Base-by-base conservation (phyloP, 345 rosid genomes). In the Bretschneidera sinensis region DNA sequence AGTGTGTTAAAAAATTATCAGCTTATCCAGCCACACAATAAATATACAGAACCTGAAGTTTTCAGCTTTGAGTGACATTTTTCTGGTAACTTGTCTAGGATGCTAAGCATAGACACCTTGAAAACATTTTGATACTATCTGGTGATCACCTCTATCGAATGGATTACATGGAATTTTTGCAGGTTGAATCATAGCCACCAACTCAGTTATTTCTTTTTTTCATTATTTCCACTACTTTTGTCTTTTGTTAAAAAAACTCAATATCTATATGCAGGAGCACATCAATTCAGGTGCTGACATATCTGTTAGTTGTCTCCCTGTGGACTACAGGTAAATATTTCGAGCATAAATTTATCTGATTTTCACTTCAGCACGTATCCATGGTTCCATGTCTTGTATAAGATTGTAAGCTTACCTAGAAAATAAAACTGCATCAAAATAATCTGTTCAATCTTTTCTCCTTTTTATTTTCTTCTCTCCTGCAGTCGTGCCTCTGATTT, bases 91-190 rank as follows among this genome's bases (percentile, higher is more conserved):
- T n/a, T 60, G 13, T 71, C 61, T 62, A 91, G 98, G 98, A 88
- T 73, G 84, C 82, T 24, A 88, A 88, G 80, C 81, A 78, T 62
- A 84, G 85, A 62, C 61, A 91, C 63, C 75, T 91, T 20, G 96
- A 91, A 67, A 88, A 86, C 79, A 80, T 91, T 69, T 71, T 91
- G 65, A 86, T 91, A 66, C 75, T 91, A 74, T 80, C 91, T 5
- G 96, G 94, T 7, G 98, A 91, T 81, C 98, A 91, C 76, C 84
- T 91, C 54, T 88, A 88, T 60, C 83, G 88, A 60, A 91, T 91
- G 98, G 92, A 91, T 60, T 86, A 91, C 75, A 84, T 88, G 86
- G 91, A 91, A 47, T 88, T 88, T 63, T 64, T 91, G 52, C 96
- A 88, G 91, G 96, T 88, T 70, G 53, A 61, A 70, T 17, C 25